phyloP scores from a whole-genome alignment of 2,329 filamentous ascomycete species.

The Colletotrichum echinochloae region DNA sequence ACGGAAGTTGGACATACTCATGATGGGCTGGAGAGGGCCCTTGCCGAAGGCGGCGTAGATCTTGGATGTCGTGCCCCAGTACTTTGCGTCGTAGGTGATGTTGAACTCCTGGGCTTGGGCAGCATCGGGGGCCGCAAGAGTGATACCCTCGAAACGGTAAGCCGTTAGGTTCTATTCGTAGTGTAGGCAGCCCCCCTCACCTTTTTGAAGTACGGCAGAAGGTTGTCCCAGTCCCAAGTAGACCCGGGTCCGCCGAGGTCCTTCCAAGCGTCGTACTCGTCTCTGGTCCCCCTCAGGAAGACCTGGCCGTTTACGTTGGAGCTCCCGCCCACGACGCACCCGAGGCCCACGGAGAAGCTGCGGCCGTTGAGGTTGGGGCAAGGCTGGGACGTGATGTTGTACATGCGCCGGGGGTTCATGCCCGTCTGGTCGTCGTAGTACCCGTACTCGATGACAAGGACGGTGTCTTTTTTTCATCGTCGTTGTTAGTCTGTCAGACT shows the following conservation, averaged over 20 bases:
- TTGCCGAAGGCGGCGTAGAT: constrained; percentile 41
- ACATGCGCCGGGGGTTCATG: constrained; percentile 44
- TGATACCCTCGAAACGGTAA: constrained; percentile 40
- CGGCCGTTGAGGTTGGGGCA: constrained; percentile 46
- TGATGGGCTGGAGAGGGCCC: constrained; percentile 31
- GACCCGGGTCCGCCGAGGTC: too few species aligned
- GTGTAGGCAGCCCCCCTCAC: too few species aligned
- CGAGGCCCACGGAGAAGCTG: constrained; percentile 46
- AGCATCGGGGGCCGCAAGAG: constrained; percentile 40
- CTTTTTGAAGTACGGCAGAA: too few species aligned
- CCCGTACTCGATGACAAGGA: too few species aligned
- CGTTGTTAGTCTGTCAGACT: too few species aligned
- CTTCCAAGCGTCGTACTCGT: too few species aligned
- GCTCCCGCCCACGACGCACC: too few species aligned
- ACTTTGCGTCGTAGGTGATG: constrained; percentile 41
- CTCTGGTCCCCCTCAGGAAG: too few species aligned
- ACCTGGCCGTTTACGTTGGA: too few species aligned
- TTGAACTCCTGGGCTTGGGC: constrained; percentile 40
- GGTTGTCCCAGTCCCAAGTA: too few species aligned
- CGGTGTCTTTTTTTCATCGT: too few species aligned
- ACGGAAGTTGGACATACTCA: constrained; percentile 28
- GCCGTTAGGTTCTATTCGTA: too few species aligned
- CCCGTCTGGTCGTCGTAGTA: constrained; percentile 42
- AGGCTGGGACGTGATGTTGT: constrained; percentile 47
- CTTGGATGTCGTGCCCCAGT: constrained; percentile 42